Evolutionary conservation across 1,284 basidiomycete species (phyloP), one percentile per base, ranked within the genome.

Genomic region (Mycosarcoma maydis): DNA sequence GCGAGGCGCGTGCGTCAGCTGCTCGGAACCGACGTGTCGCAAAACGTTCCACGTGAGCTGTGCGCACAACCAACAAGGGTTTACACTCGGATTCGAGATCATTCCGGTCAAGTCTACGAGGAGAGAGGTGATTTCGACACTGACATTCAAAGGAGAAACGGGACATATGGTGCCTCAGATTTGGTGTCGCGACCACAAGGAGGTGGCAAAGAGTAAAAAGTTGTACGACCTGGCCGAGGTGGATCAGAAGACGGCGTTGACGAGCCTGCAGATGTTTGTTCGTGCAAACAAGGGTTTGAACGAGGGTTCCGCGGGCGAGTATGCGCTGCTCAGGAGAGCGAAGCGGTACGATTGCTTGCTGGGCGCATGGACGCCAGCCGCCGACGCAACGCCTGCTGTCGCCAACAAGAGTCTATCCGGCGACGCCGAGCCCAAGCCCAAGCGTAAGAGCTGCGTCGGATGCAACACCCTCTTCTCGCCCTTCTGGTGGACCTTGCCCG

Each of bases 1-100:
- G 26, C 39, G 49, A 4, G 95, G 94, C 13, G 91, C 91, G 0
- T 90, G 90, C 45, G 86, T 95, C 19, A 87, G 87, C 39, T 98
- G 95, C 83, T 87, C 84, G 34, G 92, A 93, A 70, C 43, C 68
- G 6, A 33, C 23, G 9, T 97, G 95, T 80, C 83, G 84, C 7
- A 87, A 86, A 47, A 87, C 90, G 55, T 94, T 90, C 80, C 95
- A 98, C 82, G 86, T 90, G 10, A 90, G 91, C 0, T 98, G 95
- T 80, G 95, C 93, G 11, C 96, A 90, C 90, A 87, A 86, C 50
- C 85, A 88, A 20, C 90, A 89, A 0, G 55, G 47, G 4, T 88
- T 89, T 83, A 89, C 86, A 70, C 91, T 98, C 70, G 93, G 91
- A 17, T 97, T 98, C 81, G 92, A 96, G 83, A 87, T 97, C 41